phyloP scores from a whole-genome alignment of 2,329 filamentous ascomycete species.

The Talaromyces sp. region DNA sequence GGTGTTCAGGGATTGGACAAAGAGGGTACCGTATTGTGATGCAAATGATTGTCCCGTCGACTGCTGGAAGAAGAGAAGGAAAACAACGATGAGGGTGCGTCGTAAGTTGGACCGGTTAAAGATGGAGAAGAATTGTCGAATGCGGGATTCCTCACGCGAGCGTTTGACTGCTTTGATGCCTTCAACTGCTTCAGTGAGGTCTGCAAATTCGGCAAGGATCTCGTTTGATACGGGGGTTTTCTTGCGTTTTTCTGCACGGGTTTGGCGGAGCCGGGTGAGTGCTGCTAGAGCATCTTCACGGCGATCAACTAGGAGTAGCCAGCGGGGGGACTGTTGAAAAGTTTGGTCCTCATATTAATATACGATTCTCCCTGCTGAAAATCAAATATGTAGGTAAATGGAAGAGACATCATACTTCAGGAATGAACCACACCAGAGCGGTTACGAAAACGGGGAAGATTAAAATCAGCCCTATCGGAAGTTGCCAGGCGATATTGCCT shows the following conservation, averaged over 20 bases:
- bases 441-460: conserved; percentile 21
- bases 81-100: neutral
- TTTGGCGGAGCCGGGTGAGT: neutral
- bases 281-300: neutral
- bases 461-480: conserved; percentile 21
- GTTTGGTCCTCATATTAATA: neutral
- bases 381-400: neutral
- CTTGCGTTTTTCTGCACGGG: neutral
- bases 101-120: conserved; percentile 21
- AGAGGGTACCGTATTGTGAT: conserved; percentile 17
- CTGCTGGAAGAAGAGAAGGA: conserved; percentile 5
- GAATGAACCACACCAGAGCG: conserved; percentile 25
- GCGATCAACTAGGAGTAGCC: neutral
- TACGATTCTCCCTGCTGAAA: neutral
- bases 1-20: conserved; percentile 23
- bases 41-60: conserved; percentile 5
- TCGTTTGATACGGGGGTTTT: neutral
- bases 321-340: conserved; percentile 2
- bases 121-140: conserved; percentile 23
- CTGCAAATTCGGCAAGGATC: neutral
- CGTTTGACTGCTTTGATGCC: neutral
- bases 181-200: neutral
- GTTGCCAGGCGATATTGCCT: conserved; percentile 27
- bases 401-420: conserved; percentile 17
- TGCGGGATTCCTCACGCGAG: neutral